Conservation (phyloP, 2,329 filamentous ascomycete species). For the Colletotrichum sidae region DNA sequence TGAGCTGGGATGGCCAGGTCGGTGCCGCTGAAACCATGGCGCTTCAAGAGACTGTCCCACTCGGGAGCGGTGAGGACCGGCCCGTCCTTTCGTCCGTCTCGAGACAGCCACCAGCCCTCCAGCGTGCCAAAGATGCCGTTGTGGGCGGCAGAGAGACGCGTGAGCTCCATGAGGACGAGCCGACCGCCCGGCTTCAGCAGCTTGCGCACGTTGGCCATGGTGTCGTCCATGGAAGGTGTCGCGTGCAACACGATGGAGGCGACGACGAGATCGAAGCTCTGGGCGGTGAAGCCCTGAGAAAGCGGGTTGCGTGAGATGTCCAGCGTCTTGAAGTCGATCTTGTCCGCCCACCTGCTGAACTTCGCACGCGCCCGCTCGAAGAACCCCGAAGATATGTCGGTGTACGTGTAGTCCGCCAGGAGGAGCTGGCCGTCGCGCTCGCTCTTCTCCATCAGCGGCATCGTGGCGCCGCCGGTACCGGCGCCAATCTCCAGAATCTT, state of each 20-base stretch:
- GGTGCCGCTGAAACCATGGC: too few species aligned
- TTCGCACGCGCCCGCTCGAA: constrained; percentile 28
- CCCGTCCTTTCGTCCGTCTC: neutral
- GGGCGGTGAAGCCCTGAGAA: constrained; percentile 44
- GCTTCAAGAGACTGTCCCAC: too few species aligned
- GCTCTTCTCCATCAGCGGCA: constrained; percentile 49
- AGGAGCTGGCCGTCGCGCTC: constrained; percentile 47
- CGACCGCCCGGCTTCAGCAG: constrained; percentile 48
- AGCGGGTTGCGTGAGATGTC: constrained; percentile 45
- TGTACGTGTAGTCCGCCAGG: constrained; percentile 43
- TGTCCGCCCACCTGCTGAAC: neutral
- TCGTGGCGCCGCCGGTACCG: neutral
- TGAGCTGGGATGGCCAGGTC: too few species aligned
- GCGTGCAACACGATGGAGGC: constrained; percentile 45
- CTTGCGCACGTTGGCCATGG: constrained; percentile 40
- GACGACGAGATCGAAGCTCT: constrained; percentile 45
- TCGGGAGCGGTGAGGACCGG: too few species aligned
- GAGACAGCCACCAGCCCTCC: constrained; percentile 33
- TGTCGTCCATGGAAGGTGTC: constrained; percentile 38
- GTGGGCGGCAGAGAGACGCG: constrained; percentile 35
- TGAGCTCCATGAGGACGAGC: constrained; percentile 35
- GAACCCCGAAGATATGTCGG: constrained; percentile 45
- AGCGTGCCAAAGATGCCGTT: constrained; percentile 43
- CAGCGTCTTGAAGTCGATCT: constrained; percentile 41
- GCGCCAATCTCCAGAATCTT: constrained; percentile 6